Conservation (phyloP, 192 early-diverging fungal genomes). For the Coemansia sp. region DNA sequence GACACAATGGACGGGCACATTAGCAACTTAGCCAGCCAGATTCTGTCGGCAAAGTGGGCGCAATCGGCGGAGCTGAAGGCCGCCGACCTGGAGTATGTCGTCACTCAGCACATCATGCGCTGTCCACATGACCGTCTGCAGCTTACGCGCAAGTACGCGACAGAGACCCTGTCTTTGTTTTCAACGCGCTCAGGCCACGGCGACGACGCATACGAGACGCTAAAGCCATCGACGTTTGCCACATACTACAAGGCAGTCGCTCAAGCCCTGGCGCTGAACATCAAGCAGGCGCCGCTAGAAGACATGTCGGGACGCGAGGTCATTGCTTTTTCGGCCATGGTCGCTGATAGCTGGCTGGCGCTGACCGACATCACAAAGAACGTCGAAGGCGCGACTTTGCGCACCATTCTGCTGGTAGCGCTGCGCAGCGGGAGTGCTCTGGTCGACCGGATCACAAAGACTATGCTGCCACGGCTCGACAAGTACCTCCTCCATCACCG, state of each 20-base stretch:
- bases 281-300: conserved; percentile 13
- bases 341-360: conserved; percentile 34
- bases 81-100: conserved; percentile 31
- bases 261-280: conserved; percentile 14
- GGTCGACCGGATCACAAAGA: conserved; percentile 37
- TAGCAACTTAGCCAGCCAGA: conserved; percentile 23
- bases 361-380: conserved; percentile 40
- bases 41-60: conserved; percentile 28
- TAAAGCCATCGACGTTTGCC: conserved; percentile 31
- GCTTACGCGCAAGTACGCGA: conserved; percentile 29
- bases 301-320: conserved; percentile 20
- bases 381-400: conserved; percentile 10
- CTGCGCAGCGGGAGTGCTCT: conserved; percentile 35
- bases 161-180: conserved; percentile 12
- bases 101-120: conserved; percentile 36
- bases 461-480: conserved; percentile 36
- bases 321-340: conserved; percentile 16
- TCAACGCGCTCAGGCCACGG: not conserved
- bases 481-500: conserved; percentile 30
- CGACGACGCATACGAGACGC: not conserved
- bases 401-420: conserved; percentile 14
- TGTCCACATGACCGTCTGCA: conserved; percentile 36
- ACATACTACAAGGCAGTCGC: conserved; percentile 37
- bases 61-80: conserved; percentile 11
- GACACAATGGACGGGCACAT: conserved; percentile 48